Evolutionary conservation across 2,329 filamentous ascomycete genomes (phyloP).

Genomic region (Aspergillus aculeatus): DNA sequence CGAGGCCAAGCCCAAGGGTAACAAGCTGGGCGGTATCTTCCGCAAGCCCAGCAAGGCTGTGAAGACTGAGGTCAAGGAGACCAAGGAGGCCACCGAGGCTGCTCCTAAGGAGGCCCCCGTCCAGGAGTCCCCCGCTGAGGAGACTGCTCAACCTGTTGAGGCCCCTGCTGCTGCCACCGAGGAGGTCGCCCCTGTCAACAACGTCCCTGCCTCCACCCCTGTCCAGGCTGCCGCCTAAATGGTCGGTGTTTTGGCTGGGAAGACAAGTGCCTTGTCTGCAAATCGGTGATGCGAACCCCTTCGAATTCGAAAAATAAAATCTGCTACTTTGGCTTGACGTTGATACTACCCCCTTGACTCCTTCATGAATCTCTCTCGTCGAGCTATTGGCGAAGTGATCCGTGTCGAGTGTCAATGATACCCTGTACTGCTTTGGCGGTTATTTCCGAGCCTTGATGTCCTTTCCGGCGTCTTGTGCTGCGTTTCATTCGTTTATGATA

Average conservation of each 20-base stretch:
- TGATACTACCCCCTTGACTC: constrained; percentile 27
- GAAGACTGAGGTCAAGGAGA: constrained; percentile 43
- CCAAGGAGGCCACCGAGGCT: constrained; percentile 25
- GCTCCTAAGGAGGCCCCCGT: constrained; percentile 29
- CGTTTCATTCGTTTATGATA: constrained; percentile 37
- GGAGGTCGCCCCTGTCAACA: constrained; percentile 36
- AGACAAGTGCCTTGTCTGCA: background rate
- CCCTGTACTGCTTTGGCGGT: constrained; percentile 29
- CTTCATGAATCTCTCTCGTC: constrained; percentile 15
- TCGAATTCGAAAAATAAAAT: constrained; percentile 11
- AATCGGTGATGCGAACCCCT: background rate
- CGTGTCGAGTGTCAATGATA: constrained; percentile 32
- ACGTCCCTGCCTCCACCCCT: constrained; percentile 33
- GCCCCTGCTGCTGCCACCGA: constrained; percentile 24
- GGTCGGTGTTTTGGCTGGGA: no score
- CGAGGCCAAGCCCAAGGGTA: constrained; percentile 44
- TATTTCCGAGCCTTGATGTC: constrained; percentile 24
- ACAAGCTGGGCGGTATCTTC: constrained; percentile 49
- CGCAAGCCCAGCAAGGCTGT: constrained; percentile 50
- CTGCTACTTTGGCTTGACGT: constrained; percentile 8
- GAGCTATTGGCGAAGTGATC: constrained; percentile 10
- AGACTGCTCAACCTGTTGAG: constrained; percentile 29
- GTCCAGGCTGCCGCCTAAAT: constrained; percentile 47
- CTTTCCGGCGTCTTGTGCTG: constrained; percentile 17
- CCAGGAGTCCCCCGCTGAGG: constrained; percentile 27